Base-by-base conservation (phyloP, 257 asterid species). In the Orobanche coerulescens region DNA sequence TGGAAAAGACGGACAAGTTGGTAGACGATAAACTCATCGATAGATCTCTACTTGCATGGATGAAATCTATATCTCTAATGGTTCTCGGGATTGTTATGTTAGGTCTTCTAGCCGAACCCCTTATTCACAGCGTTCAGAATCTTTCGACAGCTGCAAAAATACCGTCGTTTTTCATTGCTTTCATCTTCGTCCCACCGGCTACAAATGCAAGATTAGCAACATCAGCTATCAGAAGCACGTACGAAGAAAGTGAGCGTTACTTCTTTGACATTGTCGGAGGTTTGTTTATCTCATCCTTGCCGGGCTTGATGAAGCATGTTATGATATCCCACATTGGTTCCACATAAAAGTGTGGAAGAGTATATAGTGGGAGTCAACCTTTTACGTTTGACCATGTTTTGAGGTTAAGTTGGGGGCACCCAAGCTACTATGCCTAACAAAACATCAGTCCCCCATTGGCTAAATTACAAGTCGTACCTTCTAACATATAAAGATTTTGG, bases 201-300 rank as follows among this genome's bases (percentile, higher is more conserved):
- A 66, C 88, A 57, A 78, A 76, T 70, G 85, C 88, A 6, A 70
- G 79, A 57, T 26, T 81, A 48, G 71, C 79, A 33, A 52, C 70
- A 30, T 79, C 85, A 19, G 73, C 79, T 23, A 67, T 82, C 61
- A 56, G 79, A 79, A 65, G 78, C 73, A 1, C 66, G 76, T 12
- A 47, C 28, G 59, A 74, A 74, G 79, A 76, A 67, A 62, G 48
- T 12, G 5, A 62, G 68, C 37, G 64, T 71, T 24, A 82, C 65
- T 60, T 82, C 88, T n/a, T 74, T 79, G 73, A 74, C 76, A 71
- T 64, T 82, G 36, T 82, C 80, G 0, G 88, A 82, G 85, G 85
- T 78, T 39, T 10, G 15, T 30, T 23, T 40, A 16, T 31, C 42
- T 23, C 2, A 14, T 47, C 2, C 16, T 11, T n/a, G n/a, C n/a